phyloP scores from a whole-genome alignment of 345 rosid species.

The Sonneratia caseolaris region DNA sequence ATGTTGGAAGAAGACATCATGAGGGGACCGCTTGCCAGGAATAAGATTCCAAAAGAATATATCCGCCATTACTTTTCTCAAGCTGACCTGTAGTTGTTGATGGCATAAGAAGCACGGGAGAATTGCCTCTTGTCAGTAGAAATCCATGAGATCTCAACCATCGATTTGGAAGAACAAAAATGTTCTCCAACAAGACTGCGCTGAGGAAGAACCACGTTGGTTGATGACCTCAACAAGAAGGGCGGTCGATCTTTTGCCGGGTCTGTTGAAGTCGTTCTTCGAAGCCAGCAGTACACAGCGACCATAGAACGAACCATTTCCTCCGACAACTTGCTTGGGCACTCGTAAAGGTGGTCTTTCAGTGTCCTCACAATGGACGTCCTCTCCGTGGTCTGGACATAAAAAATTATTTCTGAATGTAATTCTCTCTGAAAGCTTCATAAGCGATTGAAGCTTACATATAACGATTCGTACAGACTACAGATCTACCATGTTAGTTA shows the following conservation, averaged over 20 bases:
- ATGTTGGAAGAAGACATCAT: no score
- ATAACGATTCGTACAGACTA: neutral
- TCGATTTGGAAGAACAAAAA: slow-evolving; percentile 61
- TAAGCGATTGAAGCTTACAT: neutral
- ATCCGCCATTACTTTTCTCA: neutral
- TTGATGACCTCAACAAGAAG: slow-evolving; percentile 49
- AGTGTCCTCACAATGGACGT: slow-evolving; percentile 33
- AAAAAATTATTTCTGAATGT: neutral
- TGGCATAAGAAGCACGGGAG: slow-evolving; percentile 60
- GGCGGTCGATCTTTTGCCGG: slow-evolving; percentile 40
- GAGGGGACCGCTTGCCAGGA: no score
- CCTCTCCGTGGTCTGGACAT: slow-evolving; percentile 22
- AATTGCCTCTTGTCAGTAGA: slow-evolving; percentile 56
- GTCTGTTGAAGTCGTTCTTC: slow-evolving; percentile 31
- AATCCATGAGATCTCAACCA: slow-evolving; percentile 63
- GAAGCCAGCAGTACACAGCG: slow-evolving; percentile 73
- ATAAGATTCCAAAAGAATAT: no score
- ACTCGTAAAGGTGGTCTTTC: slow-evolving; percentile 72
- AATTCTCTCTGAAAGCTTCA: neutral
- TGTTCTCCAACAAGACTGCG: slow-evolving; percentile 33
- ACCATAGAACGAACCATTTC: slow-evolving; percentile 92
- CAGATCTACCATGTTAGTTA: neutral
- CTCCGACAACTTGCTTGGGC: slow-evolving; percentile 83
- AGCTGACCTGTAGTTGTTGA: slow-evolving; percentile 64
- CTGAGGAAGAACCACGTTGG: slow-evolving; percentile 50